phyloP scores from a whole-genome alignment of 768 basidiomycete species.

The Inosperma sp. region DNA sequence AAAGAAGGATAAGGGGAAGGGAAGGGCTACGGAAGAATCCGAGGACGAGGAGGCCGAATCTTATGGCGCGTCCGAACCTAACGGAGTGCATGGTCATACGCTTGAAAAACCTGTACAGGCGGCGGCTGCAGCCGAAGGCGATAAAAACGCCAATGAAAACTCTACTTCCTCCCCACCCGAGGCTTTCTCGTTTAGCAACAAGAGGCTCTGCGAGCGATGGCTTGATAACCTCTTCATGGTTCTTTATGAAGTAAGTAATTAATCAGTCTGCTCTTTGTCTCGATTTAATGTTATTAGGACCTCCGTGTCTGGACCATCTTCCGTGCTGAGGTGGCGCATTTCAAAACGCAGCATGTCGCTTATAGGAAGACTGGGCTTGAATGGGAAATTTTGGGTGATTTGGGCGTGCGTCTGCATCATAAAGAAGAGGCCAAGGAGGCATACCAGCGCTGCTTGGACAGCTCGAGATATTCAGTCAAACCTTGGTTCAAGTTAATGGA shows the following conservation, averaged over 20 bases:
- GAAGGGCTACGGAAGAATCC: conserved; percentile 16
- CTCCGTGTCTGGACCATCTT: conserved; percentile 98
- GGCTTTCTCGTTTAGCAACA: conserved; percentile 90
- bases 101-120: conserved; percentile 50
- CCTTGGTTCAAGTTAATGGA: conserved; percentile 94
- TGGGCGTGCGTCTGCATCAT: conserved; percentile 90
- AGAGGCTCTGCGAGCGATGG: conserved; percentile 96
- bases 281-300: conserved; percentile 51
- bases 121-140: conserved; percentile 43
- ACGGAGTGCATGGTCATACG: conserved; percentile 28
- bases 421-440: conserved; percentile 99
- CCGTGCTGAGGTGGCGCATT: conserved; percentile 96
- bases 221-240: conserved; percentile 98
- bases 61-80: conserved; percentile 31
- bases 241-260: conserved; percentile 74
- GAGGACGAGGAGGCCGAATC: conserved; percentile 20
- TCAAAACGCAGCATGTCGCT: conserved; percentile 97
- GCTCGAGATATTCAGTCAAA: conserved; percentile 79
- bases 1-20: conserved; percentile 20
- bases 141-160: conserved; percentile 37
- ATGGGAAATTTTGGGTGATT: conserved; percentile 97
- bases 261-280: background rate
- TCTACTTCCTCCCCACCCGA: conserved; percentile 42
- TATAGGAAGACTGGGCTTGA: conserved; percentile 96
- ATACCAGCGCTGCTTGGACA: conserved; percentile 90